Evolutionary conservation across 768 basidiomycete species (phyloP).

Genomic region (Serendipita sp.): DNA sequence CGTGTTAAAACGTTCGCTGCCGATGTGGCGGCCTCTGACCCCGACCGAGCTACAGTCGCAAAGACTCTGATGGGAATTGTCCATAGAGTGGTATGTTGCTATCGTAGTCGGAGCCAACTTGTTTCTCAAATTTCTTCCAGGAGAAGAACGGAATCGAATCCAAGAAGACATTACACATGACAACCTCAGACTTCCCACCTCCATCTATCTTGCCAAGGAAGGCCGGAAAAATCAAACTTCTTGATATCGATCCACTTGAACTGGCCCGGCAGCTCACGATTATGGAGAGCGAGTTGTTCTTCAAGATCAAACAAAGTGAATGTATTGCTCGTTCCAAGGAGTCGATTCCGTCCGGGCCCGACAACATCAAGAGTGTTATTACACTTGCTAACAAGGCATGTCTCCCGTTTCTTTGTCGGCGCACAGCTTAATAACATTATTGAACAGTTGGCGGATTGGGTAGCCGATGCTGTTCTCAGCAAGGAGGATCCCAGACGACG

Average conservation of each 20-base stretch:
- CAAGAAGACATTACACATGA: constrained; percentile 38
- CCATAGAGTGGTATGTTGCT: constrained; percentile 53
- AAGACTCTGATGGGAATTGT: constrained; percentile 60
- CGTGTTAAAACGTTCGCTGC: constrained; percentile 63
- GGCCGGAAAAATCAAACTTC: constrained; percentile 55
- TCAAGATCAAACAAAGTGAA: constrained; percentile 77
- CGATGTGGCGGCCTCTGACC: constrained; percentile 34
- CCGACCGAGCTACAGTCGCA: constrained; percentile 43
- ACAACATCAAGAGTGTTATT: constrained; percentile 78
- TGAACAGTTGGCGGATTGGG: constrained; percentile 78
- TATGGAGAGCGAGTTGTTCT: constrained; percentile 73
- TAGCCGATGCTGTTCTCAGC: constrained; percentile 64
- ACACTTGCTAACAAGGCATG: constrained; percentile 71
- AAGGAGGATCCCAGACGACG: constrained; percentile 74
- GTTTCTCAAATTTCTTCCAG: not conserved
- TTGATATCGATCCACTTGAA: constrained; percentile 79
- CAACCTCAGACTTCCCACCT: constrained; percentile 44
- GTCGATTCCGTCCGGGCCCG: constrained; percentile 45
- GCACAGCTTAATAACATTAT: not conserved
- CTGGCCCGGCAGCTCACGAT: constrained; percentile 86
- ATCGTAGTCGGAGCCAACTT: constrained; percentile 6
- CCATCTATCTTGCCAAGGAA: constrained; percentile 57
- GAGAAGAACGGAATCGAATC: constrained; percentile 33
- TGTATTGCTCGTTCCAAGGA: constrained; percentile 74
- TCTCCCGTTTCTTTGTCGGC: constrained; percentile 7